phyloP scores from a whole-genome alignment of 768 basidiomycete genomes.

The Trichaptum fuscoviolaceum region DNA sequence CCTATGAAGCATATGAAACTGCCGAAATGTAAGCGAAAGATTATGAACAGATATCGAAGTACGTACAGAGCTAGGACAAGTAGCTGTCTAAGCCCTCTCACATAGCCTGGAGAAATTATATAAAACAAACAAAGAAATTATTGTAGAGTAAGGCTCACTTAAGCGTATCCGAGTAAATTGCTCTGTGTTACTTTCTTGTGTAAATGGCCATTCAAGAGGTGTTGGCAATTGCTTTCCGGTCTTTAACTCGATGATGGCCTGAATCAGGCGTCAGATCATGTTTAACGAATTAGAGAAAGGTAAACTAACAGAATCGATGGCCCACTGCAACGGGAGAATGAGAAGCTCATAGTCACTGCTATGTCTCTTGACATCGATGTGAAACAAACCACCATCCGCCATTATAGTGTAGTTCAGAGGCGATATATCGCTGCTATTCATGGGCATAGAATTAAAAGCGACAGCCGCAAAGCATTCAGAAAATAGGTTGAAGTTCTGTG shows the following conservation, averaged over 20 bases:
- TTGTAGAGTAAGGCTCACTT: constrained; percentile 33
- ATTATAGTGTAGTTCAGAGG: constrained; percentile 65
- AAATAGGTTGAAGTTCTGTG: constrained; percentile 65
- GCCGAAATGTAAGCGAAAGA: not conserved
- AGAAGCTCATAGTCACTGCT: constrained; percentile 63
- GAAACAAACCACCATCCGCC: constrained; percentile 58
- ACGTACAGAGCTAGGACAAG: constrained; percentile 65
- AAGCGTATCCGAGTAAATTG: constrained; percentile 50
- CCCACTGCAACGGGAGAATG: constrained; percentile 71
- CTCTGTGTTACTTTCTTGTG: constrained; percentile 59
- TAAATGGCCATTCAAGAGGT: constrained; percentile 71
- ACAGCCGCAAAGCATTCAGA: constrained; percentile 70
- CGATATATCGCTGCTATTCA: constrained; percentile 18
- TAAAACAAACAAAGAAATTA: not conserved
- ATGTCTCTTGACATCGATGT: constrained; percentile 62
- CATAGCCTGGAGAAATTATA: constrained; percentile 41
- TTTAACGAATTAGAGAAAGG: not conserved
- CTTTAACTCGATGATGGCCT: constrained; percentile 70
- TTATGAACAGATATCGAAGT: not conserved
- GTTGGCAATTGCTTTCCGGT: constrained; percentile 51
- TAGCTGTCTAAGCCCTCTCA: constrained; percentile 54
- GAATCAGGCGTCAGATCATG: constrained; percentile 6
- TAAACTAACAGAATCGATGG: constrained; percentile 56
- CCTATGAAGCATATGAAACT: constrained; percentile 71
- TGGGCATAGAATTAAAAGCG: constrained; percentile 53